Conservation (phyloP, 73 alveolate genomes). For the Breviolum minutum region DNA sequence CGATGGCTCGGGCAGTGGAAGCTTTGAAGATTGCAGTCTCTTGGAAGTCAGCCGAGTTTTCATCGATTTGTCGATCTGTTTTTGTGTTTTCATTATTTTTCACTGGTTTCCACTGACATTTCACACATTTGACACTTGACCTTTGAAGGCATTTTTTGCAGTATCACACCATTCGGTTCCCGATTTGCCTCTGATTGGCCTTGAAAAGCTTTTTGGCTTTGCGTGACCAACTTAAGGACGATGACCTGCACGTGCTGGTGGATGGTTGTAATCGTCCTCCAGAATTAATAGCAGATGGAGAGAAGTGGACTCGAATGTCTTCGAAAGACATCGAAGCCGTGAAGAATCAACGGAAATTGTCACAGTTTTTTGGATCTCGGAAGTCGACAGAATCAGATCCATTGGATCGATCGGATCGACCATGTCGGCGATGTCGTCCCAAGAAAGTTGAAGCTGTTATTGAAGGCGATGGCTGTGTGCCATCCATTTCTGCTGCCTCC, state of each 20-base stretch:
- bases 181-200: no score
- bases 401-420: not conserved
- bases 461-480: constrained; percentile 88
- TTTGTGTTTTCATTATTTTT: no score
- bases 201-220: not conserved
- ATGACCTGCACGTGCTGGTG: constrained; percentile 46
- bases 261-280: constrained; percentile 92
- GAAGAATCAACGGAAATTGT: constrained; percentile 51
- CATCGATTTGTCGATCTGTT: no score
- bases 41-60: not conserved
- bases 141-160: no score
- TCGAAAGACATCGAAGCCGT: constrained; percentile 31
- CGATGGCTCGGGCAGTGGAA: constrained; percentile 64
- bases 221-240: not conserved
- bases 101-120: no score
- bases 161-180: no score
- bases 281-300: constrained; percentile 45
- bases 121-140: no score
- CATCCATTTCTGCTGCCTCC: constrained; percentile 87
- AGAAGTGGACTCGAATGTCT: constrained; percentile 72
- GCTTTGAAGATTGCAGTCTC: not conserved
- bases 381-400: not conserved
- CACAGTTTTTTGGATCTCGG: constrained; percentile 1
- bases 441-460: constrained; percentile 68
- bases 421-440: not conserved